Evolutionary conservation across 2,329 filamentous ascomycete species (phyloP).

Genomic region (Xylaria sp.): DNA sequence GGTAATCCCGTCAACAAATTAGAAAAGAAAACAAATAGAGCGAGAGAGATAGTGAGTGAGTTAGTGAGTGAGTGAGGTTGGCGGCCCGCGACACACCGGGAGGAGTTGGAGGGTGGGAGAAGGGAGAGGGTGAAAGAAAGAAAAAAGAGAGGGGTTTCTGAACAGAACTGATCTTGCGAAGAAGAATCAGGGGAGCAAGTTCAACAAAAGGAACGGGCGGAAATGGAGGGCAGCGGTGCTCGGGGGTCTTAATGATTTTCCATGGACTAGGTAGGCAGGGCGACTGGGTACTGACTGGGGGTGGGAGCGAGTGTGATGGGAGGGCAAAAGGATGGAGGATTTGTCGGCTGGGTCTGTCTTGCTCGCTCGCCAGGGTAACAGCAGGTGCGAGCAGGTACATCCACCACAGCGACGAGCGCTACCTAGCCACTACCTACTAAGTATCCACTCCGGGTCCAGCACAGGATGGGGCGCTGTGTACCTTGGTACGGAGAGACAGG

Average conservation of each 20-base stretch:
- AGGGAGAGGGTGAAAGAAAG: constrained; percentile 52
- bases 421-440: not conserved
- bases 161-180: constrained; percentile 52
- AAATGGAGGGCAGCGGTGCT: constrained; percentile 44
- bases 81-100: constrained; percentile 49
- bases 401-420: constrained; percentile 24
- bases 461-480: constrained; percentile 29
- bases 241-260: constrained; percentile 53
- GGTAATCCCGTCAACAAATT: constrained; percentile 35
- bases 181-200: constrained; percentile 52
- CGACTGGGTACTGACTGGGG: constrained; percentile 22
- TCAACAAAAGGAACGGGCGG: constrained; percentile 52
- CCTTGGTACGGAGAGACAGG: constrained; percentile 29
- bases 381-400: constrained; percentile 19
- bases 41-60: constrained; percentile 30
- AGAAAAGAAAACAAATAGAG: constrained; percentile 34
- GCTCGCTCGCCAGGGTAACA: constrained; percentile 29
- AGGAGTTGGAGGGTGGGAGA: constrained; percentile 49
- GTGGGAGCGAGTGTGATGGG: constrained; percentile 41
- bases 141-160: constrained; percentile 56
- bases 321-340: constrained; percentile 35
- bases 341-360: constrained; percentile 30
- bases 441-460: constrained; percentile 22
- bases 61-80: constrained; percentile 41
- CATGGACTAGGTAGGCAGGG: constrained; percentile 39